Evolutionary conservation across 352 stramenopile species (phyloP).

Genomic region (Phytopythium chamaehyphon): DNA sequence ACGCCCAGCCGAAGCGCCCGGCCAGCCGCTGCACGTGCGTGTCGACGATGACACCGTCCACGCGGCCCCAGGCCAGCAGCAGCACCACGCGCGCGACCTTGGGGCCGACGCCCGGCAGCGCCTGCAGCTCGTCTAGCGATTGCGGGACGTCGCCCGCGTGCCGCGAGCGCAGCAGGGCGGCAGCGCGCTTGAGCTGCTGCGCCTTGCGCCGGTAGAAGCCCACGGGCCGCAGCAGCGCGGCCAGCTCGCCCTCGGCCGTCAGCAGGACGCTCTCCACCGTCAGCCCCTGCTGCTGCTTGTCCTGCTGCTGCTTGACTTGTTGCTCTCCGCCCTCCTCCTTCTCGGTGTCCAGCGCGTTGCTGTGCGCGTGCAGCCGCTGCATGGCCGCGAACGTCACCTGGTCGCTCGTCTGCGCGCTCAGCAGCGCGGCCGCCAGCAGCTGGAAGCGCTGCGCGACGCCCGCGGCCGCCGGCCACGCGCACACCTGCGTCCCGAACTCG

Average conservation of each 20-base stretch:
- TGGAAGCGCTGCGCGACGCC: constrained; percentile 43
- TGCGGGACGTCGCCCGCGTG: constrained; percentile 49
- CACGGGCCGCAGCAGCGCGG: constrained; percentile 54
- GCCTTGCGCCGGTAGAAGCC: constrained; percentile 76
- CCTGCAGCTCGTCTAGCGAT: constrained; percentile 32
- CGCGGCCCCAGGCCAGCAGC: constrained; percentile 55
- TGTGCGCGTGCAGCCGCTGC: constrained; percentile 47
- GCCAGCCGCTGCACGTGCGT: constrained; percentile 74
- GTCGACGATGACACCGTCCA: constrained; percentile 74
- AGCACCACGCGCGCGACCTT: constrained; percentile 72
- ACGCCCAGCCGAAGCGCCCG: constrained; percentile 55
- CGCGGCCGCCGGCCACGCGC: constrained; percentile 23
- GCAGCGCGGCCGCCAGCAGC: constrained; percentile 50
- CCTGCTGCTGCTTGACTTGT: not conserved
- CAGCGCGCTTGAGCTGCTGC: constrained; percentile 53
- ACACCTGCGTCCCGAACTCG: constrained; percentile 63
- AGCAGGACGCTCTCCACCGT: constrained; percentile 36
- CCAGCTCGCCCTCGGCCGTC: constrained; percentile 27
- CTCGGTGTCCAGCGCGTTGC: constrained; percentile 2
- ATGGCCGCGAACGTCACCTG: constrained; percentile 65
- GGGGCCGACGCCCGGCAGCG: constrained; percentile 60
- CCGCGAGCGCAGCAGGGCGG: constrained; percentile 26
- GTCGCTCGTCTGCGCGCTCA: constrained; percentile 78
- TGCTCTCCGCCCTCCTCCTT: not conserved
- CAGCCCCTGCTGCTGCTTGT: constrained; percentile 25